Evolutionary conservation across 2,329 filamentous ascomycete genomes (phyloP).

Genomic region (Trichocomaceae sp.): DNA sequence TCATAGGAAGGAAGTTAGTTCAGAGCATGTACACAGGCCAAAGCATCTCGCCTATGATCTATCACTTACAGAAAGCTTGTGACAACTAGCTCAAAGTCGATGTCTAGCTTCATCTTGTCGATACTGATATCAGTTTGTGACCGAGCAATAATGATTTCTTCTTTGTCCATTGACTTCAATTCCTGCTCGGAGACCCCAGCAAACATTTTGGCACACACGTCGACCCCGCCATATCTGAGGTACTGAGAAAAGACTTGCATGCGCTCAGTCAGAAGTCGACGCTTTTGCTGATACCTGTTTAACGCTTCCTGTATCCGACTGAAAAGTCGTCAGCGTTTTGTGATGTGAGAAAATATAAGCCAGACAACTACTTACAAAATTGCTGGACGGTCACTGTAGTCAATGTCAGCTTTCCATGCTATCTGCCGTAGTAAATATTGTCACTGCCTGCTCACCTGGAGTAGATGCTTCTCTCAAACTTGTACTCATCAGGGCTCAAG

Average conservation of each 20-base stretch:
- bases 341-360: neutral
- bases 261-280: conserved; percentile 62
- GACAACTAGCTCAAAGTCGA: conserved; percentile 74
- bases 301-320: conserved; percentile 82
- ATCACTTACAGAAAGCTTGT: conserved; percentile 67
- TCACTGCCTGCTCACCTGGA: conserved; percentile 46
- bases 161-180: conserved; percentile 54
- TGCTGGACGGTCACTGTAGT: conserved; percentile 40
- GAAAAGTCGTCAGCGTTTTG: conserved; percentile 15
- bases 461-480: conserved; percentile 65
- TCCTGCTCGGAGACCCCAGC: conserved; percentile 57
- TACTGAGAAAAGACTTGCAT: conserved; percentile 68
- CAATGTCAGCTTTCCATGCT: conserved; percentile 19
- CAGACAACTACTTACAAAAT: conserved; percentile 44
- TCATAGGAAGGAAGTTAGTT: neutral
- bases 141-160: conserved; percentile 58
- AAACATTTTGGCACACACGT: conserved; percentile 57
- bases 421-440: neutral
- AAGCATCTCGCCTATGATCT: neutral
- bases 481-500: conserved; percentile 61
- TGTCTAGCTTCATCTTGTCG: conserved; percentile 60
- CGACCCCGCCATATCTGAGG: conserved; percentile 74
- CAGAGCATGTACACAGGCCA: neutral
- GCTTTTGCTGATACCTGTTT: conserved; percentile 68
- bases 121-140: conserved; percentile 43